phyloP scores from a whole-genome alignment of 2,329 filamentous ascomycete species.

The Fusarium siculi region DNA sequence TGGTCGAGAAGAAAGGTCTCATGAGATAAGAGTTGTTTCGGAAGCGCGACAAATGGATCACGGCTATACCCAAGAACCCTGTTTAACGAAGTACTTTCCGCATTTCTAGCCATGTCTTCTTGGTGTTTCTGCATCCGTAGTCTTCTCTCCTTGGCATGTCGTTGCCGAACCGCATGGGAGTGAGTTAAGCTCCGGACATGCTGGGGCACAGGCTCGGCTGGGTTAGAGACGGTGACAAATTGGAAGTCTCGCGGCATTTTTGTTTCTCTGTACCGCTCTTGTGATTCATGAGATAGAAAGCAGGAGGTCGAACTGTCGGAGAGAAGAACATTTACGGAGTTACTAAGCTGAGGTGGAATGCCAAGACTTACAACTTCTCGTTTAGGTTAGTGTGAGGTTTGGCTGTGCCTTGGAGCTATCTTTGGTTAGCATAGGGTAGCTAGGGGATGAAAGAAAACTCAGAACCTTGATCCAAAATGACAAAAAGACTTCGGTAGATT shows the following conservation, averaged over 20 bases:
- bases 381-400: not conserved
- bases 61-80: not conserved
- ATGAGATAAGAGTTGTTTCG: not conserved
- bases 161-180: constrained; percentile 5
- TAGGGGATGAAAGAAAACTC: too few relatives aligned
- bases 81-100: not conserved
- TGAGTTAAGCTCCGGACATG: constrained; percentile 1
- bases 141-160: constrained; percentile 16
- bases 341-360: not conserved
- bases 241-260: constrained; percentile 4
- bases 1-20: constrained; percentile 12
- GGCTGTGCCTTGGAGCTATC: too few relatives aligned
- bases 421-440: not conserved
- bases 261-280: not conserved
- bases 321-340: not conserved
- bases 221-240: constrained; percentile 12
- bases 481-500: too few relatives aligned
- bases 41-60: not conserved
- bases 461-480: too few relatives aligned
- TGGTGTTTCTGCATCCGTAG: constrained; percentile 1
- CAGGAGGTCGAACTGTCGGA: not conserved
- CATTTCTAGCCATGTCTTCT: not conserved
- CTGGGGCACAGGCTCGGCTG: not conserved
- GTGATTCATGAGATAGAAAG: not conserved
- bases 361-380: not conserved